Evolutionary conservation across 805 yeast genomes (phyloP), one percentile per base, ranked within the genome.

Genomic region (Sugiyamaella marilandica): DNA sequence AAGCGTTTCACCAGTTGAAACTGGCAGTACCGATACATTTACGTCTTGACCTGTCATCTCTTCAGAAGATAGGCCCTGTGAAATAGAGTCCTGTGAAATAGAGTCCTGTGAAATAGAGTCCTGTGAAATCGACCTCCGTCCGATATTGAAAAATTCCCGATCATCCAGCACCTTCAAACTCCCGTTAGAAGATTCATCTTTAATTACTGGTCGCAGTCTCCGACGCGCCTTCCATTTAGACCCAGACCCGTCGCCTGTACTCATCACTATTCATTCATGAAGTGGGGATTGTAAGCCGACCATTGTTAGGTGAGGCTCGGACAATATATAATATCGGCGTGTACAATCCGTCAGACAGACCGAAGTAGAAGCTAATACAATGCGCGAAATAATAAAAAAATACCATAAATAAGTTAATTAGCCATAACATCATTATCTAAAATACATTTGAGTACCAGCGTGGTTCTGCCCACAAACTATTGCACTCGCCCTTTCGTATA

Each of bases 401-500:
- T 5, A 34, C 37, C 37, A 34, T 34, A n/a, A 34, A 34, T 34
- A n/a, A 34, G 29, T 21, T 29, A 24, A 49, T 47, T 31, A 49
- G 37, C 32, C 47, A 48, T 46, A 16, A 46, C n/a, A 41, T 16
- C 24, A 10, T 16, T n/a, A 10, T 26, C 33, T 36, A 37, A 44
- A 49, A 45, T 18, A 54, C 43, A 41, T 41, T 41, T 10, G 51
- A 43, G 45, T 59, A 65, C 69, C 69, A 65, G 14, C 65, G 56
- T 2, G 56, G 44, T 24, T 46, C 21, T 18, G 58, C 51, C 58
- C 59, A 61, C 32, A 59, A 59, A 0, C 67, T 65, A 16, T 55
- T 53, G 14, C 55, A 56, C 18, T 48, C 53, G 10, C 54, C 57
- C 10, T 29, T 18, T 26, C 41, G 26, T 11, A 57, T 2, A 48